Conservation (phyloP, 208 protist species). For the Leishmania arabica region DNA sequence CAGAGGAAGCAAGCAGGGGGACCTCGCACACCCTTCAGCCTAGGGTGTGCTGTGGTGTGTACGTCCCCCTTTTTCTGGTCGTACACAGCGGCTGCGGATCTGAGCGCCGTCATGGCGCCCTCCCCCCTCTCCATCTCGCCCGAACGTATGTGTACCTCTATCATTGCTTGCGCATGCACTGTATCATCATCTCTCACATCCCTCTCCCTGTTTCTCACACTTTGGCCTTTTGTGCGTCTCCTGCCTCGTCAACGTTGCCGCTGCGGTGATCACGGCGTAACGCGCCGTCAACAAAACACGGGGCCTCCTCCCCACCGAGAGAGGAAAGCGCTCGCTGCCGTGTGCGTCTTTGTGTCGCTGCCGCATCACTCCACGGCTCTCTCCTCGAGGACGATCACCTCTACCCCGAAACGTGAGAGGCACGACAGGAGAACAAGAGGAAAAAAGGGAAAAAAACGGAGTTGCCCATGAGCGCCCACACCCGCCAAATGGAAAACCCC, state of each 20-base stretch:
- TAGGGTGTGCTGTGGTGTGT: neutral
- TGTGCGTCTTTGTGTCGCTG: neutral
- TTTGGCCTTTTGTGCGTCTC: neutral
- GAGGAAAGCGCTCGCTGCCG: neutral
- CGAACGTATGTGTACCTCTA: neutral
- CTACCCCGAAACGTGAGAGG: neutral
- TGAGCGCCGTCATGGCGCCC: neutral
- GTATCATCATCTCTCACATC: neutral
- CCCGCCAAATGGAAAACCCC: conserved; percentile 87
- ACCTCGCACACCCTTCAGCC: neutral
- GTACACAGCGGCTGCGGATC: neutral
- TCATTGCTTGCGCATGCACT: neutral
- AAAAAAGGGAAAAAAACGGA: neutral
- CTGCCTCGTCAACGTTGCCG: neutral
- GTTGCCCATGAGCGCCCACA: conserved; percentile 38
- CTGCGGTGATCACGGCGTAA: neutral
- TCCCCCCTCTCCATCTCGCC: neutral
- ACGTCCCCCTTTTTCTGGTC: too few species aligned
- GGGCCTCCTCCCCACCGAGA: neutral
- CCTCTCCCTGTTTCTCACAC: neutral
- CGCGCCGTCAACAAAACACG: too few species aligned
- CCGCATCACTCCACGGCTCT: too few species aligned
- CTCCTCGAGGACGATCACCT: neutral
- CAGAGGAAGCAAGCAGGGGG: neutral
- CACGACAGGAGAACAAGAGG: neutral